These are phyloP conservation scores for Singerocomus inundabilis DNA, from an alignment of 1,284 basidiomycete genomes.

Conservation along the genomic window DNA sequence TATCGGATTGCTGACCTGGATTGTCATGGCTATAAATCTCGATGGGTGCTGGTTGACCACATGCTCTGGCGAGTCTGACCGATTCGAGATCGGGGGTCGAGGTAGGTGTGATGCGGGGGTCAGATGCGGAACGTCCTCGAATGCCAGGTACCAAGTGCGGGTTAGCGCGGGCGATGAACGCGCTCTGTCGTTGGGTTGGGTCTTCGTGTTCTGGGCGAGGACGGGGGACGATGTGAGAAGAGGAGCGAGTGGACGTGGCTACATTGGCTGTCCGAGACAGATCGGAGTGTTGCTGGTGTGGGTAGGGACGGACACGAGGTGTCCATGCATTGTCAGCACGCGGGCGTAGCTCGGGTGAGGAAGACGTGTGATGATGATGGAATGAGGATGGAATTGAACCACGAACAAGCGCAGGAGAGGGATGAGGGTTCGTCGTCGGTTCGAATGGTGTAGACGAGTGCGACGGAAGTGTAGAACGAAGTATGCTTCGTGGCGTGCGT, in stretches of 20 bases:
- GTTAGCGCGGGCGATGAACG: conserved; percentile 14
- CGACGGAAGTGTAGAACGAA: conserved; percentile 16
- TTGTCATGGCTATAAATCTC: conserved; percentile 11
- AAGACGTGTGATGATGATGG: conserved; percentile 26
- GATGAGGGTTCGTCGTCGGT: conserved; percentile 1
- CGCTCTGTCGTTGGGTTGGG: conserved; percentile 6
- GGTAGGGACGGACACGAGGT: conserved; percentile 20
- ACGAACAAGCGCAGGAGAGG: conserved; percentile 11
- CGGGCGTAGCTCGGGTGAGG: conserved; percentile 28
- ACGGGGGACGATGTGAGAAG: conserved; percentile 13
- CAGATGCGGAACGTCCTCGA: conserved; percentile 27
- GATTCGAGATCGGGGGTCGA: conserved; percentile 30
- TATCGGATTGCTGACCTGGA: conserved; percentile 1
- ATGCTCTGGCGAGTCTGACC: conserved; percentile 32
- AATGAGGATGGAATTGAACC: conserved; percentile 9
- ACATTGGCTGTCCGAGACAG: background rate
- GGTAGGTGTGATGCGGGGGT: conserved; percentile 21
- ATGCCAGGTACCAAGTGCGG: conserved; percentile 13
- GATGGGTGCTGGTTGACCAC: conserved; percentile 19
- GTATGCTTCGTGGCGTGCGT: conserved; percentile 17
- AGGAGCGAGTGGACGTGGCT: background rate
- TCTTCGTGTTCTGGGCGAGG: conserved; percentile 12
- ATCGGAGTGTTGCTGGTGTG: conserved; percentile 18
- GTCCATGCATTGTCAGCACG: conserved; percentile 22
- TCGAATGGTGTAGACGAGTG: conserved; percentile 4